phyloP scores from a whole-genome alignment of 331 rosid species.

The Pyrus hybrid region DNA sequence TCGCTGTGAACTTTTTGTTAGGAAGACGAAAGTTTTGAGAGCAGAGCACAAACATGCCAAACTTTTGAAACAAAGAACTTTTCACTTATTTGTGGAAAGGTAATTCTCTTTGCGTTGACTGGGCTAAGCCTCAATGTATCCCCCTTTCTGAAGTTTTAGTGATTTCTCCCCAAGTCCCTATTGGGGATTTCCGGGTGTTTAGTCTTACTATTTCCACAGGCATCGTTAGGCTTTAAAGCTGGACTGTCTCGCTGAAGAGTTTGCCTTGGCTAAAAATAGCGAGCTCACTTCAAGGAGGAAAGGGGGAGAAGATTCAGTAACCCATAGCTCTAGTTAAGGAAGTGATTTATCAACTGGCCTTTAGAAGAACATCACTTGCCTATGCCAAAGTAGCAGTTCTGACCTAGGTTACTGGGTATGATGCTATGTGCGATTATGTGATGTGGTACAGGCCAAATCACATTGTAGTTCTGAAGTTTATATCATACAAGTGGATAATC shows the following conservation, averaged over 20 bases:
- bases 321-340: neutral
- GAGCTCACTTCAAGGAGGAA: neutral
- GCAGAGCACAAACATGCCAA: neutral
- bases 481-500: neutral
- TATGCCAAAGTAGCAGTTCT: neutral
- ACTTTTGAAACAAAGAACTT: neutral
- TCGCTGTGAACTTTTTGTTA: neutral
- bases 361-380: neutral
- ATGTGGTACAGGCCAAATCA: neutral
- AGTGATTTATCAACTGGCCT: neutral
- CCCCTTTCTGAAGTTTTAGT: neutral
- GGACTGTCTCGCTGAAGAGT: neutral
- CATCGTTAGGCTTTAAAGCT: neutral
- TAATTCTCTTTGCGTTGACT: neutral
- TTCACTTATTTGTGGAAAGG: neutral
- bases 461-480: neutral
- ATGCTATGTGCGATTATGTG: neutral
- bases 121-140: neutral
- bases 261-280: neutral
- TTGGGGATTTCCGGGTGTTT: neutral
- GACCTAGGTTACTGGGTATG: neutral
- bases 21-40: neutral
- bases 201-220: neutral
- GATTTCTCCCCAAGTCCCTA: neutral
- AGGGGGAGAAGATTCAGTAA: neutral